Percentiles rank a stretch among this genome's conserved stretches.
Evolutionary conservation across 768 basidiomycete genomes (phyloP).

Genomic region (Tephrocybe sp.): DNA sequence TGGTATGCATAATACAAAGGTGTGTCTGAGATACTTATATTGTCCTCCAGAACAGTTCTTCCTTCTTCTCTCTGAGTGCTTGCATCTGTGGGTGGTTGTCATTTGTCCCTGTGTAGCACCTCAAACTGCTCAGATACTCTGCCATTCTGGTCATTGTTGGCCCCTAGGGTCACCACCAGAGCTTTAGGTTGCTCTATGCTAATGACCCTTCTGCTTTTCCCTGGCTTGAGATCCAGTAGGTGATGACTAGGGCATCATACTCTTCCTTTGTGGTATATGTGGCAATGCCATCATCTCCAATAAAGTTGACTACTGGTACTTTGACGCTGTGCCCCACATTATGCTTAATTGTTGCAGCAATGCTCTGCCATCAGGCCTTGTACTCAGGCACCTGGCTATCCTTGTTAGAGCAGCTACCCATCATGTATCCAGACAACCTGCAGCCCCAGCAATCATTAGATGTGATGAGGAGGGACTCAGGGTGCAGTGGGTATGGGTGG

Average conservation of each 20-base stretch:
- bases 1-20: constrained; percentile 8
- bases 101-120: constrained; percentile 13
- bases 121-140: constrained; percentile 2
- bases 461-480: constrained; percentile 18
- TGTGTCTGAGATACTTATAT: background rate
- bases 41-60: background rate
- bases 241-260: background rate
- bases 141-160: background rate
- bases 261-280: background rate
- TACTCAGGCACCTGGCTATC: background rate
- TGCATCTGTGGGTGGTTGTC: constrained; percentile 7
- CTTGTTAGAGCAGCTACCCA: constrained; percentile 12
- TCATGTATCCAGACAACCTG: background rate
- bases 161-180: background rate
- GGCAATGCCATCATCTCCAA: background rate
- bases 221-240: background rate
- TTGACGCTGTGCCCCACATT: background rate
- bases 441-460: constrained; percentile 21
- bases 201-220: background rate
- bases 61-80: background rate
- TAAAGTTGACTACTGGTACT: constrained; percentile 1
- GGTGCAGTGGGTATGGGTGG: constrained; percentile 22
- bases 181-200: background rate
- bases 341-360: background rate
- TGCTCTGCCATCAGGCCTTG: constrained; percentile 18